phyloP scores from a whole-genome alignment of 2,329 filamentous ascomycete species.

The Helotiales sp. region DNA sequence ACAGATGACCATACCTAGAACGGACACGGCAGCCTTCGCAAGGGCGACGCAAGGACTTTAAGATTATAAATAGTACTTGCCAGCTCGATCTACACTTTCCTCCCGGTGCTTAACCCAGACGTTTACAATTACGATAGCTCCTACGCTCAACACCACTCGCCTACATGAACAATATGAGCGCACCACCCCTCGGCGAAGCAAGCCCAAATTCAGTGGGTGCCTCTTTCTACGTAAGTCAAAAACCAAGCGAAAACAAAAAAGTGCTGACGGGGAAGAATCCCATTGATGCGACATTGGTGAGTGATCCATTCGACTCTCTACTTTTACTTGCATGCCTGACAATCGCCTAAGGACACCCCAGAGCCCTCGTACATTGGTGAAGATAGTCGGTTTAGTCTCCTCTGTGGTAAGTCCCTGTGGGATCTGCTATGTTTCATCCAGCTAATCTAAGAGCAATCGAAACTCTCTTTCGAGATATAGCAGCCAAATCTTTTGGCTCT shows the following conservation, averaged over 20 bases:
- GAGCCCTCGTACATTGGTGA: background rate
- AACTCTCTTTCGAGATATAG: no score
- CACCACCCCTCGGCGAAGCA: no score
- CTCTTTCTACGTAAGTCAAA: no score
- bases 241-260: background rate
- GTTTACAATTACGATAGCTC: background rate
- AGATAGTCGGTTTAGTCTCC: background rate
- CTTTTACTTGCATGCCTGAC: slow-evolving; percentile 24
- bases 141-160: background rate
- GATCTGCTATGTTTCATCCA: no score
- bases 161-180: no score
- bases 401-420: background rate
- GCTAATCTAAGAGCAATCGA: no score
- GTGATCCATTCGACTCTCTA: slow-evolving; percentile 4
- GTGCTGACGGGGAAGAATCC: background rate
- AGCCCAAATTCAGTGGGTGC: no score
- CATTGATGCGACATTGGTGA: background rate
- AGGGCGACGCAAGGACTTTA: background rate
- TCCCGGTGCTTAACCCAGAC: no score
- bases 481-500: no score
- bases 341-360: no score
- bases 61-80: background rate
- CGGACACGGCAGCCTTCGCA: background rate
- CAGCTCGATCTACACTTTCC: background rate
- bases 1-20: background rate